Evolutionary conservation across 768 basidiomycete genomes (phyloP).

Genomic region (Cantharellus cinnabarinus): DNA sequence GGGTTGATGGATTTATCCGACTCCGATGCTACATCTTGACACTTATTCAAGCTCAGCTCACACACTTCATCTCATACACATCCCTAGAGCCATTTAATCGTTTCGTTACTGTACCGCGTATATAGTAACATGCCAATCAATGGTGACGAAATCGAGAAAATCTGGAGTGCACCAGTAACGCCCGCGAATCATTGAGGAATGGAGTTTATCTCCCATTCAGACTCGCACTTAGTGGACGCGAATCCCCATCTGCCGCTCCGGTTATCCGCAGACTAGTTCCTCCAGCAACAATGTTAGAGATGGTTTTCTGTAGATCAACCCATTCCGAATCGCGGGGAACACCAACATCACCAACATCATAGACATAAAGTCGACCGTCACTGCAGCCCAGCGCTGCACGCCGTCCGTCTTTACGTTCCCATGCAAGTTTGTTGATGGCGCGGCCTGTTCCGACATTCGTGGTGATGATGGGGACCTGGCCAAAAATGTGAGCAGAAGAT

Average conservation of each 20-base stretch:
- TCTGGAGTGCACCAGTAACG: too few relatives aligned
- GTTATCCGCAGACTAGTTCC: constrained; percentile 2
- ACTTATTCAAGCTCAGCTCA: too few relatives aligned
- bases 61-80: too few relatives aligned
- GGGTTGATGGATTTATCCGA: too few relatives aligned
- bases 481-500: not conserved
- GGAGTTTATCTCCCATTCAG: not conserved
- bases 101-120: too few relatives aligned
- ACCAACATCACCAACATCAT: constrained; percentile 84
- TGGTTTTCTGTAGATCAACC: constrained; percentile 76
- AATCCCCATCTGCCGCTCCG: not conserved
- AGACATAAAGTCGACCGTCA: constrained; percentile 83
- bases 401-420: constrained; percentile 85
- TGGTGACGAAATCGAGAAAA: too few relatives aligned
- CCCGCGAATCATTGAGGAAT: too few relatives aligned
- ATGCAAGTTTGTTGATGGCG: constrained; percentile 87
- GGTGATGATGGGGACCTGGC: constrained; percentile 78
- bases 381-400: constrained; percentile 79
- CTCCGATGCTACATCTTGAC: too few relatives aligned
- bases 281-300: constrained; percentile 45
- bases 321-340: constrained; percentile 82
- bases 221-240: not conserved
- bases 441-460: constrained; percentile 57
- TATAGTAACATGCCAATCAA: too few relatives aligned
- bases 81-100: too few relatives aligned